Evolutionary conservation across 306 rosid genomes (phyloP), one percentile per base, ranked within the genome.

Genomic region (Acacia crassicarpa): DNA sequence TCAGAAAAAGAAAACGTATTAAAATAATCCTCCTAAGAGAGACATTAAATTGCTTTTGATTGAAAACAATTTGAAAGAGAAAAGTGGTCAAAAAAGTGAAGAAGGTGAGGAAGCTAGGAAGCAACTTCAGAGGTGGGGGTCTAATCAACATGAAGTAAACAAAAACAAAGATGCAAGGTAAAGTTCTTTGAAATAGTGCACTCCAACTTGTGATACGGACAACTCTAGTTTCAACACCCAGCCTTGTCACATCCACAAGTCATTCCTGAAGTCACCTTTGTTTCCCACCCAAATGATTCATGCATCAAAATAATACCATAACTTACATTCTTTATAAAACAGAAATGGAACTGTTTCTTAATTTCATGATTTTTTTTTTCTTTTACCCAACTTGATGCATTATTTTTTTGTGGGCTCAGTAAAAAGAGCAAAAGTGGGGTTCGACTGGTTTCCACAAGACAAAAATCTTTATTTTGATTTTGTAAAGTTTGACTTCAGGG

Each of bases 241-340:
- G 33, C 48, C 14, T 20, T 2, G 80, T 87, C 84, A 70, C 86
- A 78, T 87, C 84, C 78, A 78, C 30, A 84, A 87, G 88, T 87
- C 90, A 84, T 84, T 87, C 87, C 38, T 35, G 10, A 13, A 87
- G 70, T 73, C 84, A 13, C 70, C 62, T 12, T 32, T 44, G 54
- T 74, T 56, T 67, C 17, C 74, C 17, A 70, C 40, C 54, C 48
- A 44, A 30, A 22, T 14, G 32, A 22, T 27, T 27, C 4, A 25
- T 27, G n/a, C 27, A 54, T 54, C 62, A 54, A 8, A 54, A 54
- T 20, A 19, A 19, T n/a, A 20, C 0, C 22, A 17, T 4, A 51
- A 17, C n/a, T 17, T 51, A 15, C 17, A 17, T 51, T 51, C 6
- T 51, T 16, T 14, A 14, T 14, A 48, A 14, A 48, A 48, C 19